Conservation (phyloP, 1,139 yeast species). For the Geotrichum australiense region DNA sequence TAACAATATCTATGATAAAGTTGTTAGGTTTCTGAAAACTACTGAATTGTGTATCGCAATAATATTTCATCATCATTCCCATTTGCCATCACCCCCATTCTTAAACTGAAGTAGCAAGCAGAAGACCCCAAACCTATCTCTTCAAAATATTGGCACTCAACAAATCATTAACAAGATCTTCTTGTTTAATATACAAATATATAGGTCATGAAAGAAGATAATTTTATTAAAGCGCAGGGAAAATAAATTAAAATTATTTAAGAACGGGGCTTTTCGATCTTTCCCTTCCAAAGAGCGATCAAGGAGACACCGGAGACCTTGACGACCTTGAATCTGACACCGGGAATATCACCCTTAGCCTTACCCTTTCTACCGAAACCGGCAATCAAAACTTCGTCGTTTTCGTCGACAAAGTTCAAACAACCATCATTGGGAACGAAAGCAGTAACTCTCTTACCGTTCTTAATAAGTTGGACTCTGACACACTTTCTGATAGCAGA, state of each 20-base stretch:
- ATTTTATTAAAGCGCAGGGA: slow-evolving; percentile 1
- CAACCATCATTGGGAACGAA: slow-evolving; percentile 99
- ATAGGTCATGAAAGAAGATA: slow-evolving; percentile 1
- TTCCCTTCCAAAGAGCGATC: slow-evolving; percentile 99
- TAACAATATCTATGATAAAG: no score
- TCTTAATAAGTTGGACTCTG: slow-evolving; percentile 99
- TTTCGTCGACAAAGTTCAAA: slow-evolving; percentile 98
- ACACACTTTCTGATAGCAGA: slow-evolving; percentile 99
- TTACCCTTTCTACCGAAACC: slow-evolving; percentile 99
- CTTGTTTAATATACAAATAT: slow-evolving; percentile 1
- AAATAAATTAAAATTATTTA: slow-evolving; percentile 36
- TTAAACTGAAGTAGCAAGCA: no score
- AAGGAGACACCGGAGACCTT: slow-evolving; percentile 99
- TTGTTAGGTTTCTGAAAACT: no score
- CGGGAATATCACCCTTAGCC: slow-evolving; percentile 99
- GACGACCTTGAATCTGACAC: slow-evolving; percentile 99
- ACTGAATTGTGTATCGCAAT: no score
- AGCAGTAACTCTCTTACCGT: slow-evolving; percentile 99
- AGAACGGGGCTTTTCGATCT: slow-evolving; percentile 99
- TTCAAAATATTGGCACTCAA: no score
- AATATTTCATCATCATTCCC: no score
- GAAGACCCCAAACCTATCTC: no score
- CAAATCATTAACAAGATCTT: no score
- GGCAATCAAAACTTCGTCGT: slow-evolving; percentile 98
- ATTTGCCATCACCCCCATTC: no score